These are phyloP conservation scores for Solanum chiquidenum DNA, from an alignment of 257 asterid species.

Conservation along the genomic window DNA sequence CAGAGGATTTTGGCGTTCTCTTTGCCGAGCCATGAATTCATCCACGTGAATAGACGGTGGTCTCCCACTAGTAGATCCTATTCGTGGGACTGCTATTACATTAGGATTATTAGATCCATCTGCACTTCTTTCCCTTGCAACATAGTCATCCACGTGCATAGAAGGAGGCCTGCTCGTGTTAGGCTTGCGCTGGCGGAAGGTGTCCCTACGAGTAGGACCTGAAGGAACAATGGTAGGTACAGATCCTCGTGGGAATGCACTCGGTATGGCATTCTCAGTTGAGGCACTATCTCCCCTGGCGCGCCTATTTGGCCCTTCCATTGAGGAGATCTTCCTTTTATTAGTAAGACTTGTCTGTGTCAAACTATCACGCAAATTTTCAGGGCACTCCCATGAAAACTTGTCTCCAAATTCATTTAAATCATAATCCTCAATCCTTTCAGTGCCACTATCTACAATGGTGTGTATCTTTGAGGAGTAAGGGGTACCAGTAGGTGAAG, in stretches of 20 bases:
- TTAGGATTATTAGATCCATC: constrained; percentile 66
- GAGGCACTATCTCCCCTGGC: constrained; percentile 52
- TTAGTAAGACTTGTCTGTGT: constrained; percentile 45
- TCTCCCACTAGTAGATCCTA: constrained; percentile 77
- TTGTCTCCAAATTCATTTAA: constrained; percentile 48
- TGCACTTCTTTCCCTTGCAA: constrained; percentile 80
- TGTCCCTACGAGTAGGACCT: constrained; percentile 83
- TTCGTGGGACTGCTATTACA: constrained; percentile 68
- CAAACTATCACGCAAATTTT: constrained; percentile 73
- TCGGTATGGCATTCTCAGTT: constrained; percentile 43
- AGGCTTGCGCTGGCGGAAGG: constrained; percentile 92
- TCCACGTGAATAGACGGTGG: constrained; percentile 95
- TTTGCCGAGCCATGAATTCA: constrained; percentile 94
- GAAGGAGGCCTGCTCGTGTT: constrained; percentile 99
- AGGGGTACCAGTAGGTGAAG: constrained; percentile 22
- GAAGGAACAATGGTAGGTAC: constrained; percentile 46
- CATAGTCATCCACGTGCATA: constrained; percentile 98
- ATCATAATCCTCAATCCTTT: constrained; percentile 39
- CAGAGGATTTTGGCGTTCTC: constrained; percentile 62
- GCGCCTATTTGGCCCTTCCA: constrained; percentile 67
- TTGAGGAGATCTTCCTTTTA: constrained; percentile 58
- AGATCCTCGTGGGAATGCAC: constrained; percentile 57
- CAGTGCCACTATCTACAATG: constrained; percentile 36
- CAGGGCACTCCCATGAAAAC: constrained; percentile 91
- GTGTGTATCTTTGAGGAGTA: constrained; percentile 43